A percentile compares a stretch with the other conserved stretches of the same genome.
Conservation (phyloP, 345 rosid species). For the Pistacia integerrima region DNA sequence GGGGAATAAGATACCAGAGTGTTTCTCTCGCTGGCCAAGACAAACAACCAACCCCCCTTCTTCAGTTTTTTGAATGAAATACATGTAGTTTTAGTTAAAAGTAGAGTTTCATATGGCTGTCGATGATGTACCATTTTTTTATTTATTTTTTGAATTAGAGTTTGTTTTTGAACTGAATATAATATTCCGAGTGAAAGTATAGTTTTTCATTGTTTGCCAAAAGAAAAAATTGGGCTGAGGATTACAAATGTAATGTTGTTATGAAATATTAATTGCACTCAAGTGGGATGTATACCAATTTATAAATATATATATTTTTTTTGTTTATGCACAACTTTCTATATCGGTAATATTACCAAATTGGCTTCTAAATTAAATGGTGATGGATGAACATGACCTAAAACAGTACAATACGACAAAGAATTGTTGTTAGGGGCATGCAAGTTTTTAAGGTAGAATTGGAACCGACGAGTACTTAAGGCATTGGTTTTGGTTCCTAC, state of each 20-base stretch:
- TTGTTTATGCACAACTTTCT: no score
- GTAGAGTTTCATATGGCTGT: conserved; percentile 2
- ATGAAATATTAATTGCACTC: neutral
- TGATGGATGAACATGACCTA: no score
- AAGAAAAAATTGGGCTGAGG: neutral
- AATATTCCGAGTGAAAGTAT: conserved; percentile 11
- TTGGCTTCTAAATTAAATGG: no score
- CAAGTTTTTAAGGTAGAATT: no score
- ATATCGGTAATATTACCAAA: no score
- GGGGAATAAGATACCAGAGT: conserved; percentile 31
- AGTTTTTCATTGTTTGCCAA: conserved; percentile 13
- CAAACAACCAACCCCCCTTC: neutral
- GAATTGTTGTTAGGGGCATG: no score
- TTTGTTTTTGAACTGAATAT: conserved; percentile 17
- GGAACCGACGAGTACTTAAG: no score
- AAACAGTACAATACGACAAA: no score
- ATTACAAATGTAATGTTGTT: neutral
- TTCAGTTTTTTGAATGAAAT: conserved; percentile 22
- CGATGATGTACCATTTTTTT: neutral
- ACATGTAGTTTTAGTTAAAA: conserved; percentile 11
- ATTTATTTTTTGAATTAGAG: neutral
- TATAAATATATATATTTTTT: no score
- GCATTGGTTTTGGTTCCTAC: no score
- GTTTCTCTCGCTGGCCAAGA: conserved; percentile 9
- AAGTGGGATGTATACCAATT: neutral